Base-by-base conservation (phyloP, 2,329 filamentous ascomycete species). In the Cladophialophora yegresii region DNA sequence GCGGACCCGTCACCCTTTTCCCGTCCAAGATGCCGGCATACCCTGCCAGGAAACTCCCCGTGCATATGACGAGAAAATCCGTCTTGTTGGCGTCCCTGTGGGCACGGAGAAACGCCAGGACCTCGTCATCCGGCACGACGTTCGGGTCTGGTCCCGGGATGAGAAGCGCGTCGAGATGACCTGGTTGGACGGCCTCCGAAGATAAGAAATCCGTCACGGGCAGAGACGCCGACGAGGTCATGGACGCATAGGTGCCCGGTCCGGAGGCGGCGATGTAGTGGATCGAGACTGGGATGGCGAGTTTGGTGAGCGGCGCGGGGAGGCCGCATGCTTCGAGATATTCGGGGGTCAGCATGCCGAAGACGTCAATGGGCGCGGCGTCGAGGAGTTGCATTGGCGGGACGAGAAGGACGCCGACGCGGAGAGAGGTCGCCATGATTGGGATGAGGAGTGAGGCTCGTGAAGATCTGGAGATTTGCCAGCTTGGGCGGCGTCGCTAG, bases 331-430 rank as follows among this genome's bases (percentile, higher is more conserved):
- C 71, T 10, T 51, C 20, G 26, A 79, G 70, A 65, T 75, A 75
- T 23, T 62, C 60, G 2, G 72, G 72, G 2, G 67, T 72, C 16
- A 74, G 62, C 75, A 79, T 79, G 62, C 71, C 71, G 57, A 79
- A 73, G 49, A 78, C 72, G 62, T 79, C 77, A 9, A 79, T 69
- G 20, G 74, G 70, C 12, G 75, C 71, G 45, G 78, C 65, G 64
- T 79, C 77, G 36, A 79, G 72, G 58, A 79, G 73, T 69, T 79
- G 77, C 49, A 78, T 72, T 1, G 71, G 68, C 9, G 72, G 69
- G 32, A 73, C 69, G 13, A 79, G 65, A 32, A 79, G 74, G 49
- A 79, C 73, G 55, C 77, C 77, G 60, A 76, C 70, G 64, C 68
- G 72, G 58, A 78, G 59, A 4, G 65, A 59, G 20, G 57, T 61